Base-by-base conservation (phyloP, 345 rosid species). In the Salix viminalis region DNA sequence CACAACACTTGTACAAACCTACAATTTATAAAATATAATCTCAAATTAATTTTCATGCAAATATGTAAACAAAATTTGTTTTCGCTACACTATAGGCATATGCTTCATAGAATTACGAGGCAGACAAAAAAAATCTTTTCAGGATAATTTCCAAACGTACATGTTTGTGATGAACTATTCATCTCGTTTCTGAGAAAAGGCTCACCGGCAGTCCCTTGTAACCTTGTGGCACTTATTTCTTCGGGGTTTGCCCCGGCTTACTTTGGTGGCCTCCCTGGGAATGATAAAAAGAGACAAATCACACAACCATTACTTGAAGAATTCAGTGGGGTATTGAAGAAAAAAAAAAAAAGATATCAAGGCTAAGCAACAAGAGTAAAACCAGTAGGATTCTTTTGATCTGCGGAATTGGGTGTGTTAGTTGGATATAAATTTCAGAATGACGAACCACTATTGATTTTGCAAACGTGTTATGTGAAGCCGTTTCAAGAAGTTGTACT, bases 231-330 rank as follows among this genome's bases (percentile, higher is more conserved):
- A 62, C 68, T 80, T 52, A 77, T 83, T 80, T 85, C 81, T 76
- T 91, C 16, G 84, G 77, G 44, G 82, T 75, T 48, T 66, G 82
- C 68, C 83, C 86, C 68, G 76, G 79, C 86, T 87, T 91, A 76
- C 72, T 71, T 76, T 84, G 90, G 67, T 84, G 90, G 67, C 84
- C 85, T 76, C 85, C 90, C 91, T 89, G 81, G 9, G 61, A 58
- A 80, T 65, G 41, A 18, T 69, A 21, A 9, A 79, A 46, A 24
- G 72, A 44, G 9, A 54, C 54, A 46, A 39, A 54, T 36, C 44
- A 68, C 72, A 65, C 62, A 26, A 46, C 41, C 28, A 42, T 48
- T 42, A 52, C 8, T 54, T 23, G 32, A 78, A 44, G 56, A 65
- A 66, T 10, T 61, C 16, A 50, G 23, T 24, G 21, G 10, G 42